phyloP scores from a whole-genome alignment of 768 basidiomycete species.

The Auricularia heimuer region DNA sequence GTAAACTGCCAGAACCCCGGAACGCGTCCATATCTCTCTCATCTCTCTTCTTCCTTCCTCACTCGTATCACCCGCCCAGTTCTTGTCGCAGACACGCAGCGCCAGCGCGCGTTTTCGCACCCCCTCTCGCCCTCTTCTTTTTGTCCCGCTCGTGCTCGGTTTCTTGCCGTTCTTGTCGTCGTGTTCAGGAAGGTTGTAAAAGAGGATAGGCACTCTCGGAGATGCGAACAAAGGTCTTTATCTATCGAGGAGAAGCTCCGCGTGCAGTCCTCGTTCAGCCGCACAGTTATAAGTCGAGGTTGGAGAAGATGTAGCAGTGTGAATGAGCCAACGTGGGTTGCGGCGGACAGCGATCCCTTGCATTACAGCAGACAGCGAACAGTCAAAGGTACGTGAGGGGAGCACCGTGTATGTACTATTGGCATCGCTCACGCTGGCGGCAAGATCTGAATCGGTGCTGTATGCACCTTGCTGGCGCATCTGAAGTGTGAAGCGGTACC shows the following conservation, averaged over 20 bases:
- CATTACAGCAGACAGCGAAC: no score
- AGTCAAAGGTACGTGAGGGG: no score
- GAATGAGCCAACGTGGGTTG: no score
- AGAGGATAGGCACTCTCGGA: neutral
- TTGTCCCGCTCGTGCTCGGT: neutral
- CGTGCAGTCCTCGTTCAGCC: no score
- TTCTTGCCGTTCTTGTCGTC: neutral
- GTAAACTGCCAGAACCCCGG: neutral
- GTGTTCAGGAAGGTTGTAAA: neutral
- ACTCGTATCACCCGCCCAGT: neutral
- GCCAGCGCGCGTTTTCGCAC: neutral
- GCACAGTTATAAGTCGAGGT: no score
- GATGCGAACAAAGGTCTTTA: neutral
- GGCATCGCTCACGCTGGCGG: no score
- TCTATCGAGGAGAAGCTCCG: neutral
- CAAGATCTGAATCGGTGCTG: no score
- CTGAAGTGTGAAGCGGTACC: no score
- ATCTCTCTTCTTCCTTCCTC: neutral
- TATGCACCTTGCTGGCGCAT: no score
- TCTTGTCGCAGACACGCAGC: neutral
- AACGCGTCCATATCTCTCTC: neutral
- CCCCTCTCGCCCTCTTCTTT: neutral
- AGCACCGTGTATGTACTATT: no score
- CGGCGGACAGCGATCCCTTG: no score
- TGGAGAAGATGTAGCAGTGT: no score